Conservation (phyloP, 306 rosid genomes). For the Fagus crenata region DNA sequence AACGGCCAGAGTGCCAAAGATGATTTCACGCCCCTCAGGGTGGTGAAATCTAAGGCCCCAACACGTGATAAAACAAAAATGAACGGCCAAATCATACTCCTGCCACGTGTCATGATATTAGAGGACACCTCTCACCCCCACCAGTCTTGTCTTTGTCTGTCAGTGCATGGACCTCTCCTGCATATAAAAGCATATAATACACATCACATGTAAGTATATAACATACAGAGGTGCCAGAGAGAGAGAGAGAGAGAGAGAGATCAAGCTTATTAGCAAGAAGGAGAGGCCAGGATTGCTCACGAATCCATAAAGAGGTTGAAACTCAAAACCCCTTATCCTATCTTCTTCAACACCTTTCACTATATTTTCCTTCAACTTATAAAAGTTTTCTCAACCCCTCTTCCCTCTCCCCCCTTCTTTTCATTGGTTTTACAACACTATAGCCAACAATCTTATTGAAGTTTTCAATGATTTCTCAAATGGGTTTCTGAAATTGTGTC, state of each 20-base stretch:
- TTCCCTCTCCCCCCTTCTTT: neutral
- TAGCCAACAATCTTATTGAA: neutral
- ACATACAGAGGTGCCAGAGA: too few relatives aligned
- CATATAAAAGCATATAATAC: neutral
- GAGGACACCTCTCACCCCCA: constrained; percentile 23
- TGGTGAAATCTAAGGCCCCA: constrained; percentile 25
- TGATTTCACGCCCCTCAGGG: too few relatives aligned
- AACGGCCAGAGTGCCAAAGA: too few relatives aligned
- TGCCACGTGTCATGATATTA: constrained; percentile 51
- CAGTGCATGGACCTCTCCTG: constrained; percentile 25
- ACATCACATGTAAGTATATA: neutral
- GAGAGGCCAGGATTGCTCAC: constrained; percentile 60
- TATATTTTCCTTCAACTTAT: constrained; percentile 7
- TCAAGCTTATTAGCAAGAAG: constrained; percentile 36
- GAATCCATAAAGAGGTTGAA: constrained; percentile 52
- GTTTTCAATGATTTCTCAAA: neutral
- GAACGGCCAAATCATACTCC: constrained; percentile 22
- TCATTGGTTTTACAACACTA: neutral
- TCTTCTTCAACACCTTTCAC: constrained; percentile 44
- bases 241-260: neutral
- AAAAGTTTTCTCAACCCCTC: neutral
- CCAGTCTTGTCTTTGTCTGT: constrained; percentile 27
- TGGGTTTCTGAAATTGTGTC: constrained; percentile 24
- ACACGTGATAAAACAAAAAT: constrained; percentile 56
- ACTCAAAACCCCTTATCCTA: constrained; percentile 66